These are phyloP conservation scores for Isatis lusitanica DNA, from an alignment of 441 rosid genomes.

Conservation along the genomic window DNA sequence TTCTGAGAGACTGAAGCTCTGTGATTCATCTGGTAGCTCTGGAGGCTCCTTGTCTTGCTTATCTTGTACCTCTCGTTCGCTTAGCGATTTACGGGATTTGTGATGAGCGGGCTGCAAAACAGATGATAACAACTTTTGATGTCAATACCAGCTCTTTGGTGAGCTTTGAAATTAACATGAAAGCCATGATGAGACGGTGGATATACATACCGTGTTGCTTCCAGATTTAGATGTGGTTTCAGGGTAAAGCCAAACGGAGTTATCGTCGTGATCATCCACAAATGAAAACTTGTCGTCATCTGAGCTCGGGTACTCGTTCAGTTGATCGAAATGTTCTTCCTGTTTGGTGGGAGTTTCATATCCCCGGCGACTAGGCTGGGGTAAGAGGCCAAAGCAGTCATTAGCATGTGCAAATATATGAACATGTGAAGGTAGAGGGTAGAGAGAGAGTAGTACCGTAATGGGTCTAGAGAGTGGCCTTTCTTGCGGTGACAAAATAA, in stretches of 20 bases:
- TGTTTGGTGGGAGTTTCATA: constrained; percentile 27
- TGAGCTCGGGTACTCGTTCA: constrained; percentile 23
- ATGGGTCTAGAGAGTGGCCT: constrained; percentile 25
- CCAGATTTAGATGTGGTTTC: constrained; percentile 24
- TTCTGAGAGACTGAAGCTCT: constrained; percentile 18
- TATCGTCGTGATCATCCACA: constrained; percentile 32
- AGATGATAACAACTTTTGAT: not conserved
- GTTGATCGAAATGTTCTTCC: constrained; percentile 18
- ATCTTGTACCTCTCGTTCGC: constrained; percentile 2
- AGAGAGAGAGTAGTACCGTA: constrained; percentile 24
- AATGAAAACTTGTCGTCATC: constrained; percentile 36
- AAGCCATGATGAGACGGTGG: not conserved
- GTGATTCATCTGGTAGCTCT: constrained; percentile 34
- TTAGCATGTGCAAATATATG: constrained; percentile 3
- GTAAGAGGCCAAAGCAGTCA: constrained; percentile 20
- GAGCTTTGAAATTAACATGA: not conserved
- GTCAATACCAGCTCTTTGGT: not conserved
- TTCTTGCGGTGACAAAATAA: constrained; percentile 36
- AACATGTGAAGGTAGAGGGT: constrained; percentile 8
- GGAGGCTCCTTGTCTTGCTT: constrained; percentile 27
- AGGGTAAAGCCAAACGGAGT: constrained; percentile 15
- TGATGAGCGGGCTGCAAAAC: constrained; percentile 23
- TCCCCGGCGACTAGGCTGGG: constrained; percentile 27
- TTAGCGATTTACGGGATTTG: not conserved
- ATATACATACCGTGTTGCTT: constrained; percentile 25